These are phyloP conservation scores for Penicillium bovifimosum DNA, from an alignment of 495 filamentous ascomycete species.

Conservation along the genomic window DNA sequence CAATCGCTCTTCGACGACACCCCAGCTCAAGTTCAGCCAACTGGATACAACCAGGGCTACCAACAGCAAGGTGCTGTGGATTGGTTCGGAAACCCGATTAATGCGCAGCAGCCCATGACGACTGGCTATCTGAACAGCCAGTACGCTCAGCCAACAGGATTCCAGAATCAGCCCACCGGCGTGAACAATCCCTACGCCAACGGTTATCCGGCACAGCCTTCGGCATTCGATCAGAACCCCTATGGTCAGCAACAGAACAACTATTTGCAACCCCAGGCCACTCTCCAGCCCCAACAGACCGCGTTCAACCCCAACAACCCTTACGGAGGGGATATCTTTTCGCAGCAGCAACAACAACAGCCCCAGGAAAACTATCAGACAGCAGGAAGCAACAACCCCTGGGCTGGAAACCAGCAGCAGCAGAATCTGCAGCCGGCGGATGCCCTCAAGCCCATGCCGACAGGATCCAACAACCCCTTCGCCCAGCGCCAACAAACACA, in stretches of 20 bases:
- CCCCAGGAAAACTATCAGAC: slow-evolving; percentile 55
- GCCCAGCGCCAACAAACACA: slow-evolving; percentile 55
- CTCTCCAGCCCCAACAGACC: slow-evolving; percentile 66
- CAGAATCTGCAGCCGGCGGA: slow-evolving; percentile 26
- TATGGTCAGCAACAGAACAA: slow-evolving; percentile 48
- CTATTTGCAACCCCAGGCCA: slow-evolving; percentile 45
- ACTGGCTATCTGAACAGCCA: slow-evolving; percentile 83
- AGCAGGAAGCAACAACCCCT: slow-evolving; percentile 82
- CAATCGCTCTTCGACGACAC: slow-evolving; percentile 83
- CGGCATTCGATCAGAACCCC: slow-evolving; percentile 55
- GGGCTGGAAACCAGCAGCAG: slow-evolving; percentile 41
- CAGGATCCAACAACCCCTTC: slow-evolving; percentile 96
- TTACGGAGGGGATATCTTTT: slow-evolving; percentile 49
- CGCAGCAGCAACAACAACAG: slow-evolving; percentile 49
- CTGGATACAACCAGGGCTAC: slow-evolving; percentile 91
- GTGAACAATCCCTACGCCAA: slow-evolving; percentile 62
- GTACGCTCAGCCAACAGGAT: slow-evolving; percentile 68
- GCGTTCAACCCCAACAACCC: slow-evolving; percentile 66
- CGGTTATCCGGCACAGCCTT: slow-evolving; percentile 56
- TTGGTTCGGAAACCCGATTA: slow-evolving; percentile 91
- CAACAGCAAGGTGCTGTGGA: slow-evolving; percentile 94
- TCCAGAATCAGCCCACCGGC: slow-evolving; percentile 59
- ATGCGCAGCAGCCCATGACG: slow-evolving; percentile 64
- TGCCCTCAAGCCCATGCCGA: slow-evolving; percentile 51
- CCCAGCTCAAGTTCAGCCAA: slow-evolving; percentile 68